Evolutionary conservation across 2,329 filamentous ascomycete species (phyloP).

Genomic region (Xylariales sp.): DNA sequence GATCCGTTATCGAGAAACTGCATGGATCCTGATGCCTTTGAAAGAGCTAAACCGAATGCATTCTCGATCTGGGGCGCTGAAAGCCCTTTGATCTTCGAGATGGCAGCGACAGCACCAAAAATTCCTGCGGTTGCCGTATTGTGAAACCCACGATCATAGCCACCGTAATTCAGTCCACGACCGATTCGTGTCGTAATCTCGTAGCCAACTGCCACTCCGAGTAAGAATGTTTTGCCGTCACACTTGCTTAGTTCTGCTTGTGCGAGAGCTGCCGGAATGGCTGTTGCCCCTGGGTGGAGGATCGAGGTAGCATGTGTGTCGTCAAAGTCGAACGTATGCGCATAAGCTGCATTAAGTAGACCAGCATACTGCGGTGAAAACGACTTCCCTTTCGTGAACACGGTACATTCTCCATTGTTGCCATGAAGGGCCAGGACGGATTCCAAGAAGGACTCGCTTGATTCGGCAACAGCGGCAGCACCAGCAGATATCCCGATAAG

Average conservation of each 20-base stretch:
- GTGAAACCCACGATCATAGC: constrained; percentile 22
- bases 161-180: constrained; percentile 18
- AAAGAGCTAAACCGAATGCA: constrained; percentile 21
- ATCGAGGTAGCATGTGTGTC: constrained; percentile 37
- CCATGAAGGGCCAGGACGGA: constrained; percentile 24
- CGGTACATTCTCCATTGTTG: constrained; percentile 22
- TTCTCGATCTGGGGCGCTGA: constrained; percentile 14
- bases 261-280: constrained; percentile 30
- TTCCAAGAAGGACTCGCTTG: constrained; percentile 27
- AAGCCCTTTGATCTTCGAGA: constrained; percentile 18
- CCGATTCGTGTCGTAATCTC: constrained; percentile 23
- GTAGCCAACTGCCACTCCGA: constrained; percentile 25
- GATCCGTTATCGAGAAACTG: constrained; percentile 25
- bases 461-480: constrained; percentile 18
- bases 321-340: constrained; percentile 40
- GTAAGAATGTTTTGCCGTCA: constrained; percentile 24
- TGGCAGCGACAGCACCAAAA: constrained; percentile 23
- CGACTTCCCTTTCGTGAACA: constrained; percentile 27
- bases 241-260: constrained; percentile 24
- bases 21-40: constrained; percentile 23
- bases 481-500: constrained; percentile 20
- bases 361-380: constrained; percentile 34
- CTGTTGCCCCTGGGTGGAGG: constrained; percentile 35
- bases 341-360: constrained; percentile 36
- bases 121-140: constrained; percentile 23